These are phyloP conservation scores for Coprinopsis marcescibilis DNA, from an alignment of 768 basidiomycete genomes.

Conservation along the genomic window DNA sequence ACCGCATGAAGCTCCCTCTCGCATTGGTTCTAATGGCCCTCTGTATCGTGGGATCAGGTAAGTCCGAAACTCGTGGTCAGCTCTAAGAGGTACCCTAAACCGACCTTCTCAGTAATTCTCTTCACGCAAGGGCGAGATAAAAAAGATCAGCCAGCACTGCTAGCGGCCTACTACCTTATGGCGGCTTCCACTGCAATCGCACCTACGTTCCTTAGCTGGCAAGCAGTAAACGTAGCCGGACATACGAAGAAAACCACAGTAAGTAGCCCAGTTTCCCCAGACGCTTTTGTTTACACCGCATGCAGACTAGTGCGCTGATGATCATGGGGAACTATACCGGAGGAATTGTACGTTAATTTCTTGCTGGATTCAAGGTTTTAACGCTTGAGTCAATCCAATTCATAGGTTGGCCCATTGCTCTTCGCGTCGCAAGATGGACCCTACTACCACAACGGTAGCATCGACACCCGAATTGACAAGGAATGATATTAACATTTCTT, in stretches of 20 bases:
- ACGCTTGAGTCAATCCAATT: background rate
- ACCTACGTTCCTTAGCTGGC: slow-evolving; percentile 27
- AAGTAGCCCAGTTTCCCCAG: background rate
- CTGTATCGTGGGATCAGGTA: slow-evolving; percentile 21
- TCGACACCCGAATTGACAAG: no score
- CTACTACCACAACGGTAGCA: slow-evolving; percentile 16
- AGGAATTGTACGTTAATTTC: slow-evolving; percentile 16
- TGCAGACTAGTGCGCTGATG: slow-evolving; percentile 22
- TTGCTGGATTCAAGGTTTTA: background rate
- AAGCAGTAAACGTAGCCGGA: slow-evolving; percentile 30
- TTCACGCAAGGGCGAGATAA: slow-evolving; percentile 18
- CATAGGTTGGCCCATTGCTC: slow-evolving; percentile 20
- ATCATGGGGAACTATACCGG: slow-evolving; percentile 21
- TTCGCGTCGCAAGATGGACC: slow-evolving; percentile 19
- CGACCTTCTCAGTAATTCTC: slow-evolving; percentile 19
- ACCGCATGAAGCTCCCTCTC: slow-evolving; percentile 22
- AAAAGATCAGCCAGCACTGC: slow-evolving; percentile 21
- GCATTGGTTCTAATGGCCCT: slow-evolving; percentile 18
- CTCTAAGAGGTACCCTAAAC: no score
- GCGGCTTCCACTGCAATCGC: slow-evolving; percentile 17
- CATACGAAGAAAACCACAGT: slow-evolving; percentile 26
- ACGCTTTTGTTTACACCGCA: background rate
- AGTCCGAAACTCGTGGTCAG: no score
- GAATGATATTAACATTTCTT: background rate
- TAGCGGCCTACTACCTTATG: slow-evolving; percentile 27